These are phyloP conservation scores for Adansonia gregorii DNA, from an alignment of 441 rosid species.

Conservation along the genomic window DNA sequence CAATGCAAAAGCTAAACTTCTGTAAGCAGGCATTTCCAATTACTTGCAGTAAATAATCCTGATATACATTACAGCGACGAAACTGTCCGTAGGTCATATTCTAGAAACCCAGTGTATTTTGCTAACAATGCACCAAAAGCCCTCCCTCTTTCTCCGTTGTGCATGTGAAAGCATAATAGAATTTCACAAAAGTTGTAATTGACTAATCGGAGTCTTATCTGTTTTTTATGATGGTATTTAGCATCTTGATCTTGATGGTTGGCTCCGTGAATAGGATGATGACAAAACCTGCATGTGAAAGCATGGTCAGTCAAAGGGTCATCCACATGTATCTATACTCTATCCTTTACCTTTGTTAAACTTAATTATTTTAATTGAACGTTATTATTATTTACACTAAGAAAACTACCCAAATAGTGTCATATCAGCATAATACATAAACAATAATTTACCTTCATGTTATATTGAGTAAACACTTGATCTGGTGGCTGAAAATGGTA, in stretches of 20 bases:
- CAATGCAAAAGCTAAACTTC: constrained; percentile 1
- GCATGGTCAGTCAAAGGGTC: neutral
- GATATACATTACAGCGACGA: neutral
- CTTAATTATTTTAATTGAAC: neutral
- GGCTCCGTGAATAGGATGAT: constrained; percentile 82
- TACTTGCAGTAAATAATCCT: neutral
- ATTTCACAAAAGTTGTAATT: neutral
- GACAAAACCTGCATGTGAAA: constrained; percentile 70
- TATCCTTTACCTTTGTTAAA: neutral
- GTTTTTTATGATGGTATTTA: neutral
- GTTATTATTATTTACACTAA: neutral
- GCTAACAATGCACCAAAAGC: constrained; percentile 5
- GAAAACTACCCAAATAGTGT: neutral
- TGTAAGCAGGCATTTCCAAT: neutral
- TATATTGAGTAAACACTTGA: constrained; percentile 14
- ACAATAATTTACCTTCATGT: neutral
- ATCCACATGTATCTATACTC: neutral
- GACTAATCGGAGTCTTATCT: neutral
- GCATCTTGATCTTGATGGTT: constrained; percentile 44
- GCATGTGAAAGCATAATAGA: neutral
- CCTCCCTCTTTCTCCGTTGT: neutral
- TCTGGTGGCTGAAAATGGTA: constrained; percentile 6
- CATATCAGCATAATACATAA: neutral
- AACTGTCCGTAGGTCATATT: neutral
- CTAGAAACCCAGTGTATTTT: neutral